Evolutionary conservation across 163 green algal species (phyloP).

Genomic region (Coccomyxa subellipsoidea): DNA sequence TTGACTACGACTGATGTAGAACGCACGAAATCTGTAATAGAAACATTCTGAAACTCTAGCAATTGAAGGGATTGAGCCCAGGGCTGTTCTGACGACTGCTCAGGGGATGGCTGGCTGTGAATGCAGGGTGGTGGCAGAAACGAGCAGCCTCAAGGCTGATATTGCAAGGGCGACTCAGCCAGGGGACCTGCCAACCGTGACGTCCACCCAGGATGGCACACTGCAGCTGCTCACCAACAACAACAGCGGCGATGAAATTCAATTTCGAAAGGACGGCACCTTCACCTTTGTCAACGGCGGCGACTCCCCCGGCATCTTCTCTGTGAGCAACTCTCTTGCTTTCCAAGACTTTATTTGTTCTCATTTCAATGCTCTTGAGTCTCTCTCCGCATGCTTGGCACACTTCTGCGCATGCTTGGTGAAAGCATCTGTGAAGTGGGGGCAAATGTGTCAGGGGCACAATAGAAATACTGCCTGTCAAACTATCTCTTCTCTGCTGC

Average conservation of each 20-base stretch:
- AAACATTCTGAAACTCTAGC: no score
- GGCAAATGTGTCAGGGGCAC: no score
- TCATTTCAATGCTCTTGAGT: neutral
- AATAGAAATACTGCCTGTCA: no score
- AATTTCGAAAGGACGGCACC: neutral
- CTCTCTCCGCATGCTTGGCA: neutral
- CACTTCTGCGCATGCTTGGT: no score
- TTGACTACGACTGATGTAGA: no score
- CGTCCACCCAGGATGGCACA: neutral
- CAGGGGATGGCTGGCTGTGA: no score
- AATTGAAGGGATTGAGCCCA: no score
- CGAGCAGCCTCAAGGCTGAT: neutral
- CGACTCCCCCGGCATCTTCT: conserved; percentile 2
- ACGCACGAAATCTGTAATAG: no score
- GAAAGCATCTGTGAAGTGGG: no score
- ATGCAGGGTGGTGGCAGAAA: neutral
- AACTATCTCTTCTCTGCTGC: no score
- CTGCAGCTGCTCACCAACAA: conserved; percentile 7
- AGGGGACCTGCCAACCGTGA: neutral
- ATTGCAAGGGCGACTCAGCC: neutral
- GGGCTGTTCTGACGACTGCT: no score
- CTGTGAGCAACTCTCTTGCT: neutral
- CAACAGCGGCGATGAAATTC: neutral
- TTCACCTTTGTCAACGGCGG: neutral
- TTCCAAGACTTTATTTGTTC: neutral